Evolutionary conservation across 73 alveolate species (phyloP), one percentile per base, ranked within the genome.

Genomic region (Breviolum minutum): DNA sequence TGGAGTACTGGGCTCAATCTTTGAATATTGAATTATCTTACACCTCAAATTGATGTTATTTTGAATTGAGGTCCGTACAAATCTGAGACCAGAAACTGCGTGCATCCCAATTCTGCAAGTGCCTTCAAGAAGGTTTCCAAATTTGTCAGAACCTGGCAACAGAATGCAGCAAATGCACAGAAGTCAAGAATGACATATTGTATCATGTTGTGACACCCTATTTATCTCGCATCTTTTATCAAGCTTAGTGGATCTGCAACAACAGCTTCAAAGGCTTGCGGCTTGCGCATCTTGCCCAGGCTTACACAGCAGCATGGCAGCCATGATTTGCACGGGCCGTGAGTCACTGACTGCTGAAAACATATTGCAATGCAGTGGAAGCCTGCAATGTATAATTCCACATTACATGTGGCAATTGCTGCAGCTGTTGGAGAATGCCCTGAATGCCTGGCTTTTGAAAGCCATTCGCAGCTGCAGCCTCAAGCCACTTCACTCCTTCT

Each of bases 21-120:
- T 22, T 17, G n/a, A 14, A 68, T 14, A 68, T 68, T 68, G n/a
- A 22, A 68, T 68, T 1, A 40, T 40, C 54, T 3, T 40, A 40
- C 5, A 40, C 3, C 3, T 40, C 3, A 40, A 40, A 40, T 0
- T 40, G 54, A 40, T 40, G 3, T 68, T 68, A 22, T 68, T 22
- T 13, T 6, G 84, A 20, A 30, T 60, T 83, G 92, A 83, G 92
- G 61, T 24, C 92, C 92, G 61, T 26, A 63, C 94, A 86, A 63
- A 27, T 86, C 94, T 61, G 94, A 86, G 63, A 86, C 94, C 9
- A 86, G 32, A 63, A 86, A 86, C 26, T 63, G 77, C 63, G n/a
- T 20, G 40, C 94, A 86, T 63, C 94, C 94, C 94, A 86, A 63
- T n/a, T 86, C 94, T 29, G 94, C 94, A 6, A 86, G 70, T 13